phyloP scores from a whole-genome alignment of 768 basidiomycete species.

The Podaxis mareebaensis region DNA sequence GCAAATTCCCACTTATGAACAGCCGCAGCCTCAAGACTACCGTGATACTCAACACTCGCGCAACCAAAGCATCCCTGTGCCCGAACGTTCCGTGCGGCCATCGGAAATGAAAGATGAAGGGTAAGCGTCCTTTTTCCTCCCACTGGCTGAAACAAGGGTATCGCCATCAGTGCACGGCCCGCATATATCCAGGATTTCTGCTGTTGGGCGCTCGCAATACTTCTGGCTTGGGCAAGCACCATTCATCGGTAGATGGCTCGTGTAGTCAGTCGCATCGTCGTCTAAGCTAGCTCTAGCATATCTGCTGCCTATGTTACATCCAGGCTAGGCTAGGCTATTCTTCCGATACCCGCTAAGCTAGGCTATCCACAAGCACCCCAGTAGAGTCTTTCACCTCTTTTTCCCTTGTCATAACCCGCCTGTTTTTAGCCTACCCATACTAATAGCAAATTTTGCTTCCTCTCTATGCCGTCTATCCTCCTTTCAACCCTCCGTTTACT shows the following conservation, averaged over 20 bases:
- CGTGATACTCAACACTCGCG: conserved; percentile 36
- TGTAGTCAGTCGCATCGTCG: conserved; percentile 57
- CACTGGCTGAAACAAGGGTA: conserved; percentile 24
- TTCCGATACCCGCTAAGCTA: conserved; percentile 18
- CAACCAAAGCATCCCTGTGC: conserved; percentile 42
- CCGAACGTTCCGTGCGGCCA: conserved; percentile 72
- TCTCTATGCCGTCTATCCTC: conserved; percentile 37
- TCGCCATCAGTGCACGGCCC: conserved; percentile 30
- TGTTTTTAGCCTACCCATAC: conserved; percentile 77
- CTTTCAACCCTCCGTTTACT: conserved; percentile 19
- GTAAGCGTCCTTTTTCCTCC: conserved; percentile 61
- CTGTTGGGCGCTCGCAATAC: conserved; percentile 16
- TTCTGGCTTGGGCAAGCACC: conserved; percentile 26
- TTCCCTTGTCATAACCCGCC: conserved; percentile 57
- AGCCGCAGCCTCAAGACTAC: conserved; percentile 57
- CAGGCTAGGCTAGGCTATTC: conserved; percentile 69
- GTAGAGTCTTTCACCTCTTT: conserved; percentile 68
- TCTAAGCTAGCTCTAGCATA: conserved; percentile 78
- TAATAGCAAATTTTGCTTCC: conserved; percentile 72
- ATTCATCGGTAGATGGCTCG: conserved; percentile 50
- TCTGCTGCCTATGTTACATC: conserved; percentile 61
- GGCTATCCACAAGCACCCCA: conserved; percentile 53
- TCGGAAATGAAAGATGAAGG: conserved; percentile 98
- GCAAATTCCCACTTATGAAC: conserved; percentile 79
- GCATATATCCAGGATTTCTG: conserved; percentile 9